phyloP scores from a whole-genome alignment of 371 early-diverging fungal genomes.

The Dinochytrium kinnereticum region DNA sequence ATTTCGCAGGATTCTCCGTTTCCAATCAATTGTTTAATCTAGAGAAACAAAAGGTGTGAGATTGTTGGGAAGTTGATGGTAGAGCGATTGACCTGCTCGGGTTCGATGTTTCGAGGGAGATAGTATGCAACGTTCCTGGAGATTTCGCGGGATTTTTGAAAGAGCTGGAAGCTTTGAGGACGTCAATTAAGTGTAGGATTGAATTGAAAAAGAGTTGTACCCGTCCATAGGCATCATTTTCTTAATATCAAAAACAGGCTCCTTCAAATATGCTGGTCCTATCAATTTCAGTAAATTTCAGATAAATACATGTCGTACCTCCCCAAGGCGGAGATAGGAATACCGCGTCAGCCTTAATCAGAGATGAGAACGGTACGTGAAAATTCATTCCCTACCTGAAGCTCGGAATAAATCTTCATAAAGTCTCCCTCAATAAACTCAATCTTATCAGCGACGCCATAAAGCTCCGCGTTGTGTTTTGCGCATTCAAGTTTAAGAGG shows the following conservation, averaged over 20 bases:
- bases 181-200: no score
- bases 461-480: constrained; percentile 82
- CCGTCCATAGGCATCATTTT: constrained; percentile 82
- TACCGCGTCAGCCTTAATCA: constrained; percentile 77
- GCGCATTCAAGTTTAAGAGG: constrained; percentile 81
- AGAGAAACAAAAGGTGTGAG: background rate
- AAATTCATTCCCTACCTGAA: constrained; percentile 59
- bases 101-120: constrained; percentile 81
- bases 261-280: constrained; percentile 49
- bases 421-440: constrained; percentile 90
- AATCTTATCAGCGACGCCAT: constrained; percentile 90
- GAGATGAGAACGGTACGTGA: constrained; percentile 11
- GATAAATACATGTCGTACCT: constrained; percentile 53
- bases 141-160: constrained; percentile 64
- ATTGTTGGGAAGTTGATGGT: background rate
- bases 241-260: constrained; percentile 67
- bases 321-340: constrained; percentile 98
- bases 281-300: constrained; percentile 35
- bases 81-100: constrained; percentile 53
- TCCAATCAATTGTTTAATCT: constrained; percentile 45
- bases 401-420: constrained; percentile 66
- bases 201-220: no score
- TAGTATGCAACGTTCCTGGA: constrained; percentile 81
- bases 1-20: constrained; percentile 68
- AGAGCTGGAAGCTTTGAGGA: constrained; percentile 57